These are phyloP conservation scores for Reutealis trisperma DNA, from an alignment of 345 rosid genomes.

Conservation along the genomic window DNA sequence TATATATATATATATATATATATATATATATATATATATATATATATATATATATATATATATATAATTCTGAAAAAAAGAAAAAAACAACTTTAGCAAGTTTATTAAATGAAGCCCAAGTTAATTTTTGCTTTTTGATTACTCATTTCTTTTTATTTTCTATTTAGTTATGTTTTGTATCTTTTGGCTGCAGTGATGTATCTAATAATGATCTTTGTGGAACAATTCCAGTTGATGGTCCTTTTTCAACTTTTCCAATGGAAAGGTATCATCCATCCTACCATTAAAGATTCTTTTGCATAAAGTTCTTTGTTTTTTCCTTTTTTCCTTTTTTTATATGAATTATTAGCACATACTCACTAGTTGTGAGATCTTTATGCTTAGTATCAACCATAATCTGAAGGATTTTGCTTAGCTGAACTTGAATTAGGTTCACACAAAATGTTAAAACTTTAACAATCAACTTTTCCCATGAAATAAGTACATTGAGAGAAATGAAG, in stretches of 20 bases:
- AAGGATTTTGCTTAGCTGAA: not conserved
- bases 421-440: not conserved
- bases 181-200: constrained; percentile 53
- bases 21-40: no score
- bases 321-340: not conserved
- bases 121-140: not conserved
- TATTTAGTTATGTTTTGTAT: constrained; percentile 4
- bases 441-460: not conserved
- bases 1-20: no score
- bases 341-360: not conserved
- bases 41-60: no score
- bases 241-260: constrained; percentile 55
- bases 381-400: not conserved
- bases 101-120: no score
- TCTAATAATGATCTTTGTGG: constrained; percentile 71
- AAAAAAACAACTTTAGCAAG: no score
- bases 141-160: not conserved
- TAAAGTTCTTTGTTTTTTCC: not conserved
- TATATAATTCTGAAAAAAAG: no score
- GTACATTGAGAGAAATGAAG: not conserved
- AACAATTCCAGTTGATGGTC: constrained; percentile 75
- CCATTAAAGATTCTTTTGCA: not conserved
- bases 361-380: not conserved
- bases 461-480: not conserved
- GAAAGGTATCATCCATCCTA: constrained; percentile 42